Evolutionary conservation across 305 asterid species (phyloP), one percentile per base, ranked within the genome.

Genomic region (Fraxinus paxiana): DNA sequence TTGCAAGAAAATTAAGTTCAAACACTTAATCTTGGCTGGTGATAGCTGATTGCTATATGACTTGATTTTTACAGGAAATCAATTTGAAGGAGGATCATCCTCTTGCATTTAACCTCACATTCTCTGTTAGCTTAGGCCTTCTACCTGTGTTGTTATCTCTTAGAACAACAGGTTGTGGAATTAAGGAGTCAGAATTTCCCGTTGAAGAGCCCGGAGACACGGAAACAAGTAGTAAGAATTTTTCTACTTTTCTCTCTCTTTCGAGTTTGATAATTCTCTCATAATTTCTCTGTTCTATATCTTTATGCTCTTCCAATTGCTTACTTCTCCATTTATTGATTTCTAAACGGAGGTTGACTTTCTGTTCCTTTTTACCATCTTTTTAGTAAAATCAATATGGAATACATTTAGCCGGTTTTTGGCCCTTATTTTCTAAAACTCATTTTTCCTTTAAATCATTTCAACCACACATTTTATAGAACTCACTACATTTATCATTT

Each of bases 51-150:
- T 79, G 79, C 81, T 83, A 48, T 48, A 41, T 85, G 76, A 79
- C 85, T 84, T 86, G 81, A 80, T 88, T 82, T 79, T 86, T 79
- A 83, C 96, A 96, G 99, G 97, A 84, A 74, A 80, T 91, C 85
- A 83, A 75, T 67, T 80, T 93, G 90, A 87, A 87, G 84, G 98
- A 93, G 89, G 97, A 94, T 86, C 99, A 96, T 86, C 99, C 99
- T 89, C 93, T 96, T 86, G 91, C 91, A 76, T 86, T 96, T 83
- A 91, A 88, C 81, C 86, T 94, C 65, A 89, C 93, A 17, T 94
- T 96, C 90, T 89, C 97, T 41, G 80, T 91, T 84, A 94, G 98
- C 88, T 90, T 96, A 86, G 98, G 98, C 79, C 93, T 94, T 86
- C 89, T 96, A 88, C 99, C 99, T 77, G 90, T 89, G 86, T 83